Percentiles rank a stretch among this genome's conserved stretches.
phyloP scores from a whole-genome alignment of 169 alveolate species.

The Blepharisma undulans region DNA sequence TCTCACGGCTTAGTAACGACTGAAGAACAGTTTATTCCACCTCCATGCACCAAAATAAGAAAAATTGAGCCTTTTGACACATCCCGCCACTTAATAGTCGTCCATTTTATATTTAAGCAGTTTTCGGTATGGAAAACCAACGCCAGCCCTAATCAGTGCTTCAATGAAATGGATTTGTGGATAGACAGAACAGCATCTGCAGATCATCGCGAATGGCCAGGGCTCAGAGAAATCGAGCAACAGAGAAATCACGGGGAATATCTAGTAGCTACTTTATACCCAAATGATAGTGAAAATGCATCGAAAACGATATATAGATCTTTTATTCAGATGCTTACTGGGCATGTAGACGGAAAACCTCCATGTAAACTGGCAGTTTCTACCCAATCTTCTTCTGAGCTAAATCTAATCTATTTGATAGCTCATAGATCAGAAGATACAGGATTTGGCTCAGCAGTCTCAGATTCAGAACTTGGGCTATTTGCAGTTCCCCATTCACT shows the following conservation, averaged over 20 bases:
- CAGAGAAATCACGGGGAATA: neutral
- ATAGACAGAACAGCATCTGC: neutral
- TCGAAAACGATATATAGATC: neutral
- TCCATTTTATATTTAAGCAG: neutral
- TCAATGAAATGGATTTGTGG: neutral
- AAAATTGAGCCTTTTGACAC: neutral
- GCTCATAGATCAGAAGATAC: neutral
- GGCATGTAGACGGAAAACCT: neutral
- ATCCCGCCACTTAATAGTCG: neutral
- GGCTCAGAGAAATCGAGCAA: neutral
- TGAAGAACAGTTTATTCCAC: neutral
- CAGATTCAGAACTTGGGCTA: neutral
- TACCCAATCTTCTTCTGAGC: neutral
- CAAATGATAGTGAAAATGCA: neutral
- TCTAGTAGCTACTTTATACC: neutral
- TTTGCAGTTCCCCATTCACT: neutral
- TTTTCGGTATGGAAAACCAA: neutral
- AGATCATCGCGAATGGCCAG: neutral
- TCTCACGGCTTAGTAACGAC: neutral
- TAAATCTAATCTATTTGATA: neutral
- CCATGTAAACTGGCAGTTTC: neutral
- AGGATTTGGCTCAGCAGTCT: neutral
- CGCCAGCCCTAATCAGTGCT: neutral
- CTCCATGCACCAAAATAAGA: neutral
- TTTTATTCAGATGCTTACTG: neutral